These are phyloP conservation scores for Didymella glomerata DNA, from an alignment of 2,329 filamentous ascomycete species.

Conservation along the genomic window DNA sequence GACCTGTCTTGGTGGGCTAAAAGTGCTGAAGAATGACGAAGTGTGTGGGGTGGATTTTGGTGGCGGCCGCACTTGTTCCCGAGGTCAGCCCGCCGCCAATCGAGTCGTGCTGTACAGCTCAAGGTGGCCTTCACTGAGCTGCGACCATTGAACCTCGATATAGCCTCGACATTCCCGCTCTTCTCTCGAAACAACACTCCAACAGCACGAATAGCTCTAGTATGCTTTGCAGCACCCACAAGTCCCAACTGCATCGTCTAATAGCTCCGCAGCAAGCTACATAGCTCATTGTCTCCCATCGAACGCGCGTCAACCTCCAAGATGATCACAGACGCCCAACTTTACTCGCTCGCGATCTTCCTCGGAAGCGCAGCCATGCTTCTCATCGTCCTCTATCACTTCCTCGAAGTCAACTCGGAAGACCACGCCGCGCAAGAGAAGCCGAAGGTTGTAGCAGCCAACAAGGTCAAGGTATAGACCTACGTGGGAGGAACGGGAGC, in stretches of 20 bases:
- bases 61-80: constrained; percentile 26
- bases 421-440: constrained; percentile 53
- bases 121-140: constrained; percentile 36
- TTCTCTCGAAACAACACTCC: not conserved
- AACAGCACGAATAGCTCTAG: constrained; percentile 4
- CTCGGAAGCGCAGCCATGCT: constrained; percentile 90
- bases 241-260: constrained; percentile 19
- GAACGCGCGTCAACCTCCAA: constrained; percentile 54
- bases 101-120: constrained; percentile 26
- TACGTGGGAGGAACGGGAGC: constrained; percentile 1
- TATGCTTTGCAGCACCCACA: constrained; percentile 1
- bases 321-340: constrained; percentile 94
- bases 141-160: constrained; percentile 14
- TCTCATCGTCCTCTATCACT: constrained; percentile 93
- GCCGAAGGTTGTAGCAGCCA: constrained; percentile 35
- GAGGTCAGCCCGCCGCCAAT: constrained; percentile 7
- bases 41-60: constrained; percentile 36
- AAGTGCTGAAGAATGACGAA: constrained; percentile 49
- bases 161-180: constrained; percentile 17
- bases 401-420: constrained; percentile 90
- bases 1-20: constrained; percentile 33
- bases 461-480: constrained; percentile 38
- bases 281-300: constrained; percentile 26
- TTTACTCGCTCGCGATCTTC: constrained; percentile 92
- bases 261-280: constrained; percentile 29